phyloP scores from a whole-genome alignment of 2,329 filamentous ascomycete genomes.

The Dothistroma pini region DNA sequence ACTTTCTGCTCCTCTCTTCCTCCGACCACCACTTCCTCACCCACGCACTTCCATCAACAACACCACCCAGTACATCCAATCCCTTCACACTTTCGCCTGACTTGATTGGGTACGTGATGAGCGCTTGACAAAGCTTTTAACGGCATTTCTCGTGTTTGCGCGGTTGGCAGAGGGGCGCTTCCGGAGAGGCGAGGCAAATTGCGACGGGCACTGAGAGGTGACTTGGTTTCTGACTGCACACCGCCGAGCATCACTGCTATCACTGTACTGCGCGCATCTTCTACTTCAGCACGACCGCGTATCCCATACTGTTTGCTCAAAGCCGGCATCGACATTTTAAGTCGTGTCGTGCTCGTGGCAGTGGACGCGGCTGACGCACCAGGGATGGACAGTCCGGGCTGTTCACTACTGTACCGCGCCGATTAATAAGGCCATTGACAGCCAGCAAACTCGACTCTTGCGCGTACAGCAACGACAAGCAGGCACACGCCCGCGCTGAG shows the following conservation, averaged over 20 bases:
- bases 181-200: conserved; percentile 16
- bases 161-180: conserved; percentile 13
- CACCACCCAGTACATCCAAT: neutral
- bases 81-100: conserved; percentile 10
- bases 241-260: conserved; percentile 6
- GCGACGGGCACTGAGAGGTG: conserved; percentile 15
- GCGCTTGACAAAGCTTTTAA: conserved; percentile 19
- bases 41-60: conserved; percentile 5
- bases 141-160: conserved; percentile 18
- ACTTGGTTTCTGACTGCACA: conserved; percentile 13
- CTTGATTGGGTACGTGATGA: conserved; percentile 22
- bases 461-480: conserved; percentile 2
- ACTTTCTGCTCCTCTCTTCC: neutral
- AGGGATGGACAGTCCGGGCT: conserved; percentile 10
- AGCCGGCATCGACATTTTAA: conserved; percentile 22
- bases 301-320: conserved; percentile 15
- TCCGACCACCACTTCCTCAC: conserved; percentile 8
- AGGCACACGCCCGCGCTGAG: conserved; percentile 1
- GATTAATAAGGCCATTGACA: neutral
- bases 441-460: neutral
- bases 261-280: conserved; percentile 10
- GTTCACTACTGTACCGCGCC: neutral
- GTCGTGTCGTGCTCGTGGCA: conserved; percentile 20
- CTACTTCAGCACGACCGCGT: conserved; percentile 14
- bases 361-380: conserved; percentile 10